These are phyloP conservation scores for Trypanosoma grayi DNA, from an alignment of 208 protist species.

Conservation along the genomic window DNA sequence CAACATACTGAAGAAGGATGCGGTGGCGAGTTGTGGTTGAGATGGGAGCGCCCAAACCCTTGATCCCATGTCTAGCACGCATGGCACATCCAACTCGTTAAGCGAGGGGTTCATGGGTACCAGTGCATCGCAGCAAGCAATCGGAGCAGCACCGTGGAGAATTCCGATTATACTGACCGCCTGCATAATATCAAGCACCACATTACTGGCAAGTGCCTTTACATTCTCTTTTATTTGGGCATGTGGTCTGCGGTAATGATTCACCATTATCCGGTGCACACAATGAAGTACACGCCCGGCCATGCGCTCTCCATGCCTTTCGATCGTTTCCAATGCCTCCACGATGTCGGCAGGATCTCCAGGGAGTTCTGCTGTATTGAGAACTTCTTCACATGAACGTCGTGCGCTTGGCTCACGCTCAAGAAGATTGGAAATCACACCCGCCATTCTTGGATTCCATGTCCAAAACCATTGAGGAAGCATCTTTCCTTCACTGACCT, in stretches of 20 bases:
- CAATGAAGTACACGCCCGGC: constrained; percentile 53
- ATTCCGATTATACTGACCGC: constrained; percentile 49
- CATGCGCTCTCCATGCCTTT: constrained; percentile 64
- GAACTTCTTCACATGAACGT: constrained; percentile 59
- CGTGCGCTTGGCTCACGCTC: constrained; percentile 46
- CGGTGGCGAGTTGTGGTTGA: constrained; percentile 48
- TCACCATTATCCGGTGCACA: constrained; percentile 34
- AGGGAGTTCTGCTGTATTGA: constrained; percentile 66
- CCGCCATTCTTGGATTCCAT: constrained; percentile 54
- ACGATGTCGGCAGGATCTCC: constrained; percentile 72
- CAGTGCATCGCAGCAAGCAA: constrained; percentile 39
- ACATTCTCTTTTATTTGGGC: constrained; percentile 28
- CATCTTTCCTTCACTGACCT: constrained; percentile 54
- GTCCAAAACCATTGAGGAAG: constrained; percentile 70
- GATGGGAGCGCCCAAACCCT: constrained; percentile 40
- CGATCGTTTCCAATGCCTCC: constrained; percentile 65
- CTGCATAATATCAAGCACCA: constrained; percentile 45
- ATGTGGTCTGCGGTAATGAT: constrained; percentile 44
- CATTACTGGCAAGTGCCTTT: constrained; percentile 25
- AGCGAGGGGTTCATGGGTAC: constrained; percentile 52
- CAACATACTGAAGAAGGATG: constrained; percentile 55
- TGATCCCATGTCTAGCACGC: constrained; percentile 41
- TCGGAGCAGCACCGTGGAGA: constrained; percentile 50
- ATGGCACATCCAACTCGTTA: constrained; percentile 39
- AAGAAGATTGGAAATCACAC: constrained; percentile 57